Evolutionary conservation across 1,284 basidiomycete species (phyloP), one percentile per base, ranked within the genome.

Genomic region (Ganoderma sinense): DNA sequence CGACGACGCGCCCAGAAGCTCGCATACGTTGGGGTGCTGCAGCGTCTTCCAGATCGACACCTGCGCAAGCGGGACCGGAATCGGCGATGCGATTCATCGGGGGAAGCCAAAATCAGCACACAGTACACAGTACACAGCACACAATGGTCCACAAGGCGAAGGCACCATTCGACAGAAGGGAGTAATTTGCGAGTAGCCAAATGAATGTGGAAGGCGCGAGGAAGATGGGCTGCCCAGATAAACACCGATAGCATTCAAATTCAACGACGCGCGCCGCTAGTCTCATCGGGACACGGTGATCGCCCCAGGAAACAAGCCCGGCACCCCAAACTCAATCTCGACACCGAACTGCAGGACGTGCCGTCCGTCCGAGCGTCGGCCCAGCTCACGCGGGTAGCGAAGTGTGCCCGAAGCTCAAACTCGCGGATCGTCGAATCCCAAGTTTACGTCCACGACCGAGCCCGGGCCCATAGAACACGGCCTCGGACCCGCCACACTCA

Each of bases 1-100:
- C 62, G 80, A 82, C 0, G 83, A 84, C 8, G 85, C 85, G 11
- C 85, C 85, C 20, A 82, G 78, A 70, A 86, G 69, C 75, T 80
- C 79, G 45, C 84, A 76, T 8, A 84, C 80, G 73, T 85, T 84
- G 43, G 79, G 79, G 70, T 85, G 83, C 65, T 77, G 74, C 26
- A 84, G 78, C 41, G 75, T 75, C 74, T 80, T 81, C 83, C 83
- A 84, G 43, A 84, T 81, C 26, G 74, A 70, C 23, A 80, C 69
- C 76, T 77, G 61, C 26, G 43, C 59, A 61, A 43, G 40, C 36
- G 33, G 36, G n/a, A 61, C 41, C 59, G 33, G 36, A 33, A 61
- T 61, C 59, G 59, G 23, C 20, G 59, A 43, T 61, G 26, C 59
- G 59, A 31, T 39, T 31, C 41, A 59, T 53, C 43, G 45, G 40